Base-by-base conservation (phyloP, 2,329 filamentous ascomycete genomes). In the Aspergillus sp. region DNA sequence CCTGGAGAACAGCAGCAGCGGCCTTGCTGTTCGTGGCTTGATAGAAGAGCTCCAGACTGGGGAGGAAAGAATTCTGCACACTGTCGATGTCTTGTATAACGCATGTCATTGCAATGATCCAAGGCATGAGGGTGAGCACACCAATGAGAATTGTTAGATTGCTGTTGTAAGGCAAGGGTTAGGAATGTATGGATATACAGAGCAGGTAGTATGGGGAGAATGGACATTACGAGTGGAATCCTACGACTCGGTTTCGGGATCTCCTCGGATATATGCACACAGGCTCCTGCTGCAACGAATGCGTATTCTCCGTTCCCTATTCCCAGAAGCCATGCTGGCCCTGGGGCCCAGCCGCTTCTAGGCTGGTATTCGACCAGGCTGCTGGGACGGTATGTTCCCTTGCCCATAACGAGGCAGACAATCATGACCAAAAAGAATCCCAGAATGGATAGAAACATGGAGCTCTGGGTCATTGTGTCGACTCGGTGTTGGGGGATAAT, bases 81-180 rank as follows among this genome's bases (percentile, higher is more conserved):
- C 68, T 67, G 3, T 72, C 67, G 1, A 74, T 38, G 47, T 74
- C 70, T 7, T 63, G 66, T 15, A 73, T 67, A 17, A 65, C 63
- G 17, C 65, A 65, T 57, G 72, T 66, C 30, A 72, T 60, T 4
- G 63, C 68, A 5, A 75, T 51, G 8, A 64, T 65, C 55, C 72
- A 67, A 0, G 73, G 73, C 1, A 76, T 64, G 0, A 68, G 62
- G 1, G 72, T 74, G 1, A 68, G 4, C 13, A 74, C 57, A 6
- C 72, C 71, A 19, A 75, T 70, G 4, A 66, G 39, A 56, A 71
- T 64, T 3, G 71, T 72, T 36, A 72, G 21, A 32, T 69, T 72
- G 43, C 70, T 70, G 19, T 45, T 8, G 25, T 1, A 28, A 28
- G 28, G 7, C 28, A 28, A 28, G 9, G 2, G 28, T 28, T 28